A percentile compares a stretch with the other conserved stretches of the same genome.
phyloP scores from a whole-genome alignment of 2,329 filamentous ascomycete species.

The Aureobasidium pullulans region DNA sequence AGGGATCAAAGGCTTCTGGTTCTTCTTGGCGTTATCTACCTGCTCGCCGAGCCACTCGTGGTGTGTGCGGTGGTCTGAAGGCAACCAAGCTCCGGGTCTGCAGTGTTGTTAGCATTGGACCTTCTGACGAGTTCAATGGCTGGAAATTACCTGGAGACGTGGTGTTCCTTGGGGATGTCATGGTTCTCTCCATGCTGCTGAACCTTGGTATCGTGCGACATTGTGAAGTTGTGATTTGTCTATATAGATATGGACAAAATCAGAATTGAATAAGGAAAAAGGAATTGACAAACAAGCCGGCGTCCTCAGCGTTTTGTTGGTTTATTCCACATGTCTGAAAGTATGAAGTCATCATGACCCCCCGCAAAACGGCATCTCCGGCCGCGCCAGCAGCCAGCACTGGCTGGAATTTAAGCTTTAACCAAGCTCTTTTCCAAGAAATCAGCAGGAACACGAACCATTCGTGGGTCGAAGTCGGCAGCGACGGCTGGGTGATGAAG shows the following conservation, averaged over 20 bases:
- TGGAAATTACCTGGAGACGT: slow-evolving; percentile 37
- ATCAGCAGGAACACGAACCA: not conserved
- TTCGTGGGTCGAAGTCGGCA: not conserved
- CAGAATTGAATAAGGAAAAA: not conserved
- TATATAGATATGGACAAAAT: not conserved
- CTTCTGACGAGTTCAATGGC: not conserved
- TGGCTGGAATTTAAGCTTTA: not conserved
- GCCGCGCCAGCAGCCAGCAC: not conserved
- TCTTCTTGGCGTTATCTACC: slow-evolving; percentile 48
- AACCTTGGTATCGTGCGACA: slow-evolving; percentile 5
- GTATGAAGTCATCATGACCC: slow-evolving; percentile 5
- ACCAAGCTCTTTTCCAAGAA: slow-evolving; percentile 9
- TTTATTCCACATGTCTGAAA: not conserved
- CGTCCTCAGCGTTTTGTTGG: slow-evolving; percentile 2
- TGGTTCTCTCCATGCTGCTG: slow-evolving; percentile 10
- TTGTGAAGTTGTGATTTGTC: not conserved
- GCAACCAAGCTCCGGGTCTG: slow-evolving; percentile 55
- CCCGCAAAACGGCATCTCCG: not conserved
- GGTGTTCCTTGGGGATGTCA: slow-evolving; percentile 44
- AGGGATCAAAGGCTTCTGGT: slow-evolving; percentile 47
- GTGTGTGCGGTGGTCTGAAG: slow-evolving; percentile 55
- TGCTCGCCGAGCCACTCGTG: slow-evolving; percentile 54
- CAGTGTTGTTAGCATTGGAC: not conserved
- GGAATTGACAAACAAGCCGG: not conserved
- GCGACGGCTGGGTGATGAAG: not conserved